Percentiles rank a stretch among this genome's conserved stretches.
phyloP scores from a whole-genome alignment of 1,284 basidiomycete species.

The Microbotryum saponariae region DNA sequence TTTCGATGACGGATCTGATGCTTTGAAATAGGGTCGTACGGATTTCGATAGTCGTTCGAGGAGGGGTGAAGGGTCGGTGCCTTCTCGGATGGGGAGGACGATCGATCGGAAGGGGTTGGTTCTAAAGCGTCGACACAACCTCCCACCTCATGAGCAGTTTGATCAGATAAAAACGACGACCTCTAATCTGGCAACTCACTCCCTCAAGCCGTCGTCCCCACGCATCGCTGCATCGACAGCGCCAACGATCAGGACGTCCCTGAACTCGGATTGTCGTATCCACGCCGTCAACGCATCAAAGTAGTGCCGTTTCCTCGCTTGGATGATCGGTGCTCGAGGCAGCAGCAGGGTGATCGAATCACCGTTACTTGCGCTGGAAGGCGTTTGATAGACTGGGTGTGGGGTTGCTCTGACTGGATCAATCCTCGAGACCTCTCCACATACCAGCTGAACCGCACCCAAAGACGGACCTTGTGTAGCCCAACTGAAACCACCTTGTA shows the following conservation, averaged over 20 bases:
- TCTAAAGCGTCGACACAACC: neutral
- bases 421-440: too few relatives aligned
- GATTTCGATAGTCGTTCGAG: too few relatives aligned
- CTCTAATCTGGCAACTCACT: slow-evolving; percentile 2
- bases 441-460: neutral
- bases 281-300: slow-evolving; percentile 9
- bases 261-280: slow-evolving; percentile 2
- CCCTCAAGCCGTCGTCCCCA: slow-evolving; percentile 16
- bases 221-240: slow-evolving; percentile 21
- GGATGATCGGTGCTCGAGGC: slow-evolving; percentile 27
- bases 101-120: too few relatives aligned
- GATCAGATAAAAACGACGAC: too few relatives aligned
- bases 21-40: too few relatives aligned
- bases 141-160: neutral
- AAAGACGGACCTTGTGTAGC: slow-evolving; percentile 16
- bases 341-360: slow-evolving; percentile 16
- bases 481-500: slow-evolving; percentile 11
- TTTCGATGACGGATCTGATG: slow-evolving; percentile 38
- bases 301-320: slow-evolving; percentile 16
- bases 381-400: neutral
- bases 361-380: slow-evolving; percentile 1
- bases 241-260: slow-evolving; percentile 15
- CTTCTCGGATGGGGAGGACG: too few relatives aligned
- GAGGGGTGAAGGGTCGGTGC: too few relatives aligned
- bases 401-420: too few relatives aligned